These are phyloP conservation scores for Trichoderma cornu-damae DNA, from an alignment of 2,329 filamentous ascomycete species.

Conservation along the genomic window DNA sequence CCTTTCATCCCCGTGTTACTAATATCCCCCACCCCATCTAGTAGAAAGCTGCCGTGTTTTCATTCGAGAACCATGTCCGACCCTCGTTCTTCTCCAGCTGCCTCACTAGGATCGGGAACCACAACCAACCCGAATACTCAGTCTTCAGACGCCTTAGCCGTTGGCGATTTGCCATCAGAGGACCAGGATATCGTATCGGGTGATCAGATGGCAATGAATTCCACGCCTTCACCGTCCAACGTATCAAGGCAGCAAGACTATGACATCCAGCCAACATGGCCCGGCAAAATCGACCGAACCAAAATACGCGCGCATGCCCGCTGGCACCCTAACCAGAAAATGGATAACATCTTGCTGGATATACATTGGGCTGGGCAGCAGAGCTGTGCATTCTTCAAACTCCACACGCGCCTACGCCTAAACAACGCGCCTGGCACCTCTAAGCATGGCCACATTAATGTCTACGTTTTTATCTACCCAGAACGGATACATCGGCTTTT, in stretches of 20 bases:
- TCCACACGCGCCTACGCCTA: not conserved
- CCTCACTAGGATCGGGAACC: not conserved
- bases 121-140: constrained; percentile 1
- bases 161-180: not conserved
- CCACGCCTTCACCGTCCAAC: not conserved
- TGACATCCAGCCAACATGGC: constrained; percentile 1
- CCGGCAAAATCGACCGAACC: not conserved
- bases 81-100: not conserved
- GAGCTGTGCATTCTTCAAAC: not conserved
- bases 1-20: not conserved
- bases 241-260: not conserved
- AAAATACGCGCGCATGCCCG: not conserved
- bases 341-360: not conserved
- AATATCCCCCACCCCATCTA: not conserved
- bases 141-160: not conserved
- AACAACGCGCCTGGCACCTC: not conserved
- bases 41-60: not conserved
- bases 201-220: not conserved
- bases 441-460: not conserved
- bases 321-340: not conserved
- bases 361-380: constrained; percentile 2
- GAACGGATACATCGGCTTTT: not conserved
- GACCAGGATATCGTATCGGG: not conserved
- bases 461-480: constrained; percentile 1
- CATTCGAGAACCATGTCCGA: not conserved